Evolutionary conservation across 106 monocot genomes (phyloP), one percentile per base, ranked within the genome.

Genomic region (Dendrobium officinale): DNA sequence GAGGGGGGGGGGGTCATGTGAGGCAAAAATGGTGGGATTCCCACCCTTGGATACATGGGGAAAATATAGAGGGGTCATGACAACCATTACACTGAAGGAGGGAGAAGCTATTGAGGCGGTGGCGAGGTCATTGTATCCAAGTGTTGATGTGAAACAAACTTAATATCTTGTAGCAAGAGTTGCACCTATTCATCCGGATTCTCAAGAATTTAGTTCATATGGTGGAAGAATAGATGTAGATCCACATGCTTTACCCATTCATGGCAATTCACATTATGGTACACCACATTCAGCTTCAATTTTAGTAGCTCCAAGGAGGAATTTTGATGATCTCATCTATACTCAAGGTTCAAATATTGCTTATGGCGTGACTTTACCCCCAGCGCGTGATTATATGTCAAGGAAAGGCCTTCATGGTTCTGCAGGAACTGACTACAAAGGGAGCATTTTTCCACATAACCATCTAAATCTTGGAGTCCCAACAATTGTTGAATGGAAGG

Each of bases 301-400:
- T 89, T 72, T 94, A 80, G 94, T 90, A 76, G 89, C 86, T 79
- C 86, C 90, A 82, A 83, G 91, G 55, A 85, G 97, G 85, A 85
- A 86, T 76, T 86, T 87, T 83, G 87, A 85, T 37, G 89, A 91
- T 79, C 83, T 89, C 55, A 77, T 86, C 4, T 31, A 95, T 82
- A 78, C 85, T 13, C 91, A 88, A 81, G 91, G 88, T 10, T 86
- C 93, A 31, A 81, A 47, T 80, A 47, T 79, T 80, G 81, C 72
- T 73, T 93, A 93, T 84, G 92, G 92, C 13, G 89, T 95, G 67
- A 83, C 88, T 68, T 84, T 94, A 68, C 94, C 97, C 33, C 97
- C 94, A 42, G 89, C 89, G 45, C 87, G 97, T 2, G 94, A 98
- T 84, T 98, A 98, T 77, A 79, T 72, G 79, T 31, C 90, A 47